phyloP scores from a whole-genome alignment of 306 rosid genomes.

The Cucumis melo region DNA sequence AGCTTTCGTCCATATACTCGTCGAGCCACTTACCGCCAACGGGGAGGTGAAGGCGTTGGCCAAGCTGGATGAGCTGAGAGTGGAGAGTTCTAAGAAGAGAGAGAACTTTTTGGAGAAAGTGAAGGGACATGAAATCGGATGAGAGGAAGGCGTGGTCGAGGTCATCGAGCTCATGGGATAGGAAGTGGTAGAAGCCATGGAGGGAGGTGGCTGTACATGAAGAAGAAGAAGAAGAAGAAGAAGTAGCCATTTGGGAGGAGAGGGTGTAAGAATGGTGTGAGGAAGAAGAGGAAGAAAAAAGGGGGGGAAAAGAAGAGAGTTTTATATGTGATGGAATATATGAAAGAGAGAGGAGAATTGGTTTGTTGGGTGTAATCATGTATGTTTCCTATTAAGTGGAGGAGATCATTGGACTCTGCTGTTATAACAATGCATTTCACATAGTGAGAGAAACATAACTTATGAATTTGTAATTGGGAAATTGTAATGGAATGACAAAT shows the following conservation, averaged over 20 bases:
- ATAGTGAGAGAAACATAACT: background rate
- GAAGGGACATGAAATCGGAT: slow-evolving; percentile 51
- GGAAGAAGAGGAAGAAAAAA: background rate
- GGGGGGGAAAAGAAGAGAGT: background rate
- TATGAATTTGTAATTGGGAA: no score
- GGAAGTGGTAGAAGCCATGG: slow-evolving; percentile 67
- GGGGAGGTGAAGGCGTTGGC: slow-evolving; percentile 54
- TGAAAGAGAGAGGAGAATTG: slow-evolving; percentile 16
- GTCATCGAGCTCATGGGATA: slow-evolving; percentile 45
- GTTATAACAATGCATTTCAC: slow-evolving; percentile 5
- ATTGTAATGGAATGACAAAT: background rate
- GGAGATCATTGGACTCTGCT: slow-evolving; percentile 64
- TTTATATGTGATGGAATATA: slow-evolving; percentile 2
- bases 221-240: slow-evolving; percentile 17
- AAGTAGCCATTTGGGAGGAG: background rate
- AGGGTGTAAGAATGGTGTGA: no score
- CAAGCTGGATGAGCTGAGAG: slow-evolving; percentile 52
- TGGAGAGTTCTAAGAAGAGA: slow-evolving; percentile 58
- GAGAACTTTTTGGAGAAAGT: slow-evolving; percentile 54
- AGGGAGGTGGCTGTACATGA: slow-evolving; percentile 53
- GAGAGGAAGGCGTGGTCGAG: slow-evolving; percentile 37
- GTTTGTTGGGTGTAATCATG: slow-evolving; percentile 75
- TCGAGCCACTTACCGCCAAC: slow-evolving; percentile 84
- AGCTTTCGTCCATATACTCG: slow-evolving; percentile 86
- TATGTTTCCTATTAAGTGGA: slow-evolving; percentile 62